phyloP scores from a whole-genome alignment of 331 rosid species.

The Erythrophleum ivorense region DNA sequence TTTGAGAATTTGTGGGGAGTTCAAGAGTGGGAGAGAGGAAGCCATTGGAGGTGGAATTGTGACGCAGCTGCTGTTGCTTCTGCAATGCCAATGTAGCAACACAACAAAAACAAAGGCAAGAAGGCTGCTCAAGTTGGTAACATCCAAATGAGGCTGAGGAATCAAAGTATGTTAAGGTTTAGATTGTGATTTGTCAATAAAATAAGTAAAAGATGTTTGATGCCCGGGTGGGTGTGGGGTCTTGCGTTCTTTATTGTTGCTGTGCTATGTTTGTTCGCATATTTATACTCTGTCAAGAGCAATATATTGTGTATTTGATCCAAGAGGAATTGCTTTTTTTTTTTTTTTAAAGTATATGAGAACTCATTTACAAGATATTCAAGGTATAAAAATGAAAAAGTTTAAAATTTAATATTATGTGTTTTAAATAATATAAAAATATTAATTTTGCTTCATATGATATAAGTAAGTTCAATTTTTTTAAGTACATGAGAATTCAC shows the following conservation, averaged over 20 bases:
- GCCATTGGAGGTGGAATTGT: slow-evolving; percentile 67
- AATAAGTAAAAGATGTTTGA: not conserved
- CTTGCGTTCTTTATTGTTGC: not conserved
- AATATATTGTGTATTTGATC: not conserved
- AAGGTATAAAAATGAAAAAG: too few relatives aligned
- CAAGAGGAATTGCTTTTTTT: too few relatives aligned
- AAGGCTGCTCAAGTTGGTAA: slow-evolving; percentile 73
- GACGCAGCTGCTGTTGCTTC: slow-evolving; percentile 68
- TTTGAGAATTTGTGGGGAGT: slow-evolving; percentile 52
- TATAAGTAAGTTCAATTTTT: too few relatives aligned
- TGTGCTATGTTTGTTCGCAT: not conserved
- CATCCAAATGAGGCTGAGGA: slow-evolving; percentile 54
- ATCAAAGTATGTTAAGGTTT: slow-evolving; percentile 18
- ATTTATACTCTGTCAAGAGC: not conserved
- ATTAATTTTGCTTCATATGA: too few relatives aligned
- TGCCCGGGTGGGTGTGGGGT: not conserved
- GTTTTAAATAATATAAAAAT: too few relatives aligned
- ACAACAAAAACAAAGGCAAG: slow-evolving; percentile 75
- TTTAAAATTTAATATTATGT: too few relatives aligned
- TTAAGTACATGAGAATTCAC: too few relatives aligned
- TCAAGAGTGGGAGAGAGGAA: slow-evolving; percentile 57
- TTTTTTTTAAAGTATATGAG: too few relatives aligned
- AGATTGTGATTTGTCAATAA: slow-evolving; percentile 11
- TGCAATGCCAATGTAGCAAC: slow-evolving; percentile 70
- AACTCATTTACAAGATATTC: too few relatives aligned